Base-by-base conservation (phyloP, 768 basidiomycete species). In the Cubamyces sp. region DNA sequence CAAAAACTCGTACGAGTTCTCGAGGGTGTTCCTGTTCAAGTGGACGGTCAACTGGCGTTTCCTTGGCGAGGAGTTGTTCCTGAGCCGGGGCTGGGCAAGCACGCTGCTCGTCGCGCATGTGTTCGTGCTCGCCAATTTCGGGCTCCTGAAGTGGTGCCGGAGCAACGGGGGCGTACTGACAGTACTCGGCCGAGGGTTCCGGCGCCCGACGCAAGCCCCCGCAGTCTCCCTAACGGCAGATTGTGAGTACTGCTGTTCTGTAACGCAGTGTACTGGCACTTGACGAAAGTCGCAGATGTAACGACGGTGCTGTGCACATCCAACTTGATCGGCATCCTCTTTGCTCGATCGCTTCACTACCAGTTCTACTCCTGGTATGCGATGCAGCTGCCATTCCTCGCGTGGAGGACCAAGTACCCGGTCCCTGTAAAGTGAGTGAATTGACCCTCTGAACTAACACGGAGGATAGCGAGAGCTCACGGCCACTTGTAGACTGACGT, bases 21-120 rank as follows among this genome's bases (percentile, higher is more conserved):
- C 87, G 3, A 88, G 97, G 15, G 82, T 87, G 8, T 99, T 99
- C 76, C 75, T 97, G 30, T 97, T 91, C 74, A 87, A 92, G 72
- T 99, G 96, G 96, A 98, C 96, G 0, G 95, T 98, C 58, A 99
- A 98, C 71, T 99, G 97, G 97, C 84, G 94, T 47, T 90, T 96
- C 70, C 64, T 99, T 2, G 78, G 82, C 26, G 91, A 95, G 71
- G 78, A 83, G n/a, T 79, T 78, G 5, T 98, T 98, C 76, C 75
- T 92, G 49, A 88, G 86, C 62, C 72, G 75, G 3, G 72, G 70
- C 46, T 90, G 89, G 76, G 86, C 91, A 1, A 76, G 73, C 43
- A 75, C 77, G 0, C 78, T 99, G 16, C 76, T 98, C 18, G 62
- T 83, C 15, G 86, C 84, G 5, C 96, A 98, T 70, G 72, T 84